Conservation (phyloP, 1,284 basidiomycete species). For the Cryptococcus deneoformans region DNA sequence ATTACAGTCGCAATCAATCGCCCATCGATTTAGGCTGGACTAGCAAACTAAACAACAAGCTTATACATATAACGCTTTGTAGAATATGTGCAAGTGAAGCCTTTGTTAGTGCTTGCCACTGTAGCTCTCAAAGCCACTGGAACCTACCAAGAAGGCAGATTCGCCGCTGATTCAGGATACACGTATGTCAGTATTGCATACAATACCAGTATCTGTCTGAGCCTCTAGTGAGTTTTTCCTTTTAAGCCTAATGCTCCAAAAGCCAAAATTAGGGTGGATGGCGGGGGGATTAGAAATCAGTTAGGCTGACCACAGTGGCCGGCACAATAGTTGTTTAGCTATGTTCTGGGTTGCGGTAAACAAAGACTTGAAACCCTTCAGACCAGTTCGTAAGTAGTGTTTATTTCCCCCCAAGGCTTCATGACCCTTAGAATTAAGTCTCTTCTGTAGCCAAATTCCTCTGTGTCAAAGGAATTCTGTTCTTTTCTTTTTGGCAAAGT, state of each 20-base stretch:
- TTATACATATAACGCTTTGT: no score
- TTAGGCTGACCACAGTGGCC: neutral
- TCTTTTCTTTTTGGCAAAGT: slow-evolving; percentile 98
- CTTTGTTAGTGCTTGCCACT: slow-evolving; percentile 78
- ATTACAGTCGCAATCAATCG: no score
- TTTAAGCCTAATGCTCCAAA: neutral
- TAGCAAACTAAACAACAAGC: neutral
- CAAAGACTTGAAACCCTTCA: slow-evolving; percentile 80
- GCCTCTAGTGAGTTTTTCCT: slow-evolving; percentile 41
- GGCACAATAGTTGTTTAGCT: slow-evolving; percentile 67
- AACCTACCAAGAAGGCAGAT: slow-evolving; percentile 87
- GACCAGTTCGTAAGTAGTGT: slow-evolving; percentile 55
- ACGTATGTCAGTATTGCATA: slow-evolving; percentile 83
- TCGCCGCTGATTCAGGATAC: slow-evolving; percentile 81
- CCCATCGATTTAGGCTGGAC: neutral
- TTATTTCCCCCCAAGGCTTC: neutral
- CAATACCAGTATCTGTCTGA: slow-evolving; percentile 55
- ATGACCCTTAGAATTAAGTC: neutral
- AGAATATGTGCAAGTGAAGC: slow-evolving; percentile 99
- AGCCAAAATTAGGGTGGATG: no score
- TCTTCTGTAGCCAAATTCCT: slow-evolving; percentile 80
- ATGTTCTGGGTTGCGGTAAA: slow-evolving; percentile 92
- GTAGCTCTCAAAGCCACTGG: slow-evolving; percentile 81
- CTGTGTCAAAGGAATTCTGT: slow-evolving; percentile 95
- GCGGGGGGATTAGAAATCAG: no score